Conservation (phyloP, 495 filamentous ascomycete genomes). For the Beverwykella pulmonaria region DNA sequence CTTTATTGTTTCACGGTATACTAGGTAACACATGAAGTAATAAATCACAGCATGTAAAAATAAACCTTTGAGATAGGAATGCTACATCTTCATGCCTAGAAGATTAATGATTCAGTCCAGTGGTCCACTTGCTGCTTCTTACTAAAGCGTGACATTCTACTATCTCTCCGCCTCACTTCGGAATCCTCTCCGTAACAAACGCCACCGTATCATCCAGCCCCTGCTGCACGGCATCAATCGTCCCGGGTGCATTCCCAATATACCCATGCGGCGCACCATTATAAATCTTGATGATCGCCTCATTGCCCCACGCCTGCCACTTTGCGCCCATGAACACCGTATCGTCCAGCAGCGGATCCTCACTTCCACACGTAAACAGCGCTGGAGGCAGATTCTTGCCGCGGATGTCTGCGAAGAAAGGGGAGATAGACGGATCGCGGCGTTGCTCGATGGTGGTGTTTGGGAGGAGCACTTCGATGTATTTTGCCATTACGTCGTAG, state of each 20-base stretch:
- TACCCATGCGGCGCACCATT: constrained; percentile 58
- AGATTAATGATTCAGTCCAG: too few species aligned
- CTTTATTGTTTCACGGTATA: too few species aligned
- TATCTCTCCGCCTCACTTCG: not conserved
- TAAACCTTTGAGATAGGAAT: too few species aligned
- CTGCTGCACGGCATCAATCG: constrained; percentile 23
- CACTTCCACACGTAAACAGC: constrained; percentile 57
- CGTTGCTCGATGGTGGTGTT: constrained; percentile 45
- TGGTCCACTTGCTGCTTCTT: too few species aligned
- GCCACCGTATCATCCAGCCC: constrained; percentile 29
- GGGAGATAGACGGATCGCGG: constrained; percentile 41
- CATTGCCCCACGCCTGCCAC: constrained; percentile 56
- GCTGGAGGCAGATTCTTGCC: constrained; percentile 53
- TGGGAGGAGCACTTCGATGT: constrained; percentile 51
- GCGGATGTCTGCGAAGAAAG: constrained; percentile 49
- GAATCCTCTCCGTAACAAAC: constrained; percentile 29
- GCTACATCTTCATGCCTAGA: too few species aligned
- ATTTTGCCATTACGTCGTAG: constrained; percentile 47
- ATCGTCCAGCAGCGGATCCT: constrained; percentile 60
- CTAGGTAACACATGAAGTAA: too few species aligned
- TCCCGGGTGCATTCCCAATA: constrained; percentile 42
- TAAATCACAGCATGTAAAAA: too few species aligned
- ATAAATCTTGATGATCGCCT: constrained; percentile 55
- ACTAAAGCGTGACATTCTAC: not conserved
- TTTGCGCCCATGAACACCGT: constrained; percentile 57